Evolutionary conservation across 192 early-diverging fungal species (phyloP), one percentile per base, ranked within the genome.

Genomic region (Rhizoclosmatium sp.): DNA sequence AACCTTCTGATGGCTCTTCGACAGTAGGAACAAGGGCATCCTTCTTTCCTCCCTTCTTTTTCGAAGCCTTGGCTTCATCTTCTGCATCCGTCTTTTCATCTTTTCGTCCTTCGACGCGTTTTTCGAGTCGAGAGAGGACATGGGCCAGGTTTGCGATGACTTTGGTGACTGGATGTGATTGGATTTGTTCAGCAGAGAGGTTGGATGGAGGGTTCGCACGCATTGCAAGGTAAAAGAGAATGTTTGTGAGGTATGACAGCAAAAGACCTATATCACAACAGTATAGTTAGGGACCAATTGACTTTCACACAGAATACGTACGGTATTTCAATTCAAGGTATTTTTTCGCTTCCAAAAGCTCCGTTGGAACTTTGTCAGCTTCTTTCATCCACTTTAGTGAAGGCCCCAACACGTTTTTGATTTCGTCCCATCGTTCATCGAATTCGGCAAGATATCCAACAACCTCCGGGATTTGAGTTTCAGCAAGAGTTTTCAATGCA

Each of bases 171-270:
- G 95, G 97, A 81, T 98, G 97, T 58, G 72, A 59, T 47, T 64
- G 41, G 56, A 75, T 56, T 47, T 90, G 84, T 40, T 88, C 91
- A 40, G 94, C 79, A 59, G 92, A 81, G 49, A 72, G 59, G 60
- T 88, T 78, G 82, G 76, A 85, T 84, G 75, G 83, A 86, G 61
- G 87, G 85, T 88, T 93, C 88, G 75, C 76, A 12, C 82, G 82
- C 12, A 95, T 70, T 1, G 89, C 90, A 69, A 98, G 86, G 78
- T 95, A 96, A 74, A 96, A 97, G 4, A 95, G 89, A 73, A 97
- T 88, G 80, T 98, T 98, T 77, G 92, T 94, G 73, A 97, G 82
- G 75, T 96, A 97, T 73, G 91, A 90, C 80, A 92, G 86, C 39
- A 93, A 49, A n/a, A 85, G 64, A 4, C 75, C 85, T 86, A 42